Base-by-base conservation (phyloP, 306 rosid species). In the Carpinus fangiana region DNA sequence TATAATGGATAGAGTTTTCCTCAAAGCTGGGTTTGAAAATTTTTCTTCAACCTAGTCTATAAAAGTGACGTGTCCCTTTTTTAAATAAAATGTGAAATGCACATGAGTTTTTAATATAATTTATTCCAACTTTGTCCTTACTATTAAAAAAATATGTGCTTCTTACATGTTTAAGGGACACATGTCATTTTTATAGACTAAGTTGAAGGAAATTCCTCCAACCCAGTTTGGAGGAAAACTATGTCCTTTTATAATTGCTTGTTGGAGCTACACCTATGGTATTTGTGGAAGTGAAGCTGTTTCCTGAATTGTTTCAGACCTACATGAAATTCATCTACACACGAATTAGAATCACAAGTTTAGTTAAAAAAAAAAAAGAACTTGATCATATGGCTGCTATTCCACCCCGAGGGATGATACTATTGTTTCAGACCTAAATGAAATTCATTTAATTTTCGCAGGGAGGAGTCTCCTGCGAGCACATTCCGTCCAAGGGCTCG, bases 401-500 rank as follows among this genome's bases (percentile, higher is more conserved):
- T 75, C 55, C 60, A 34, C 77, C 62, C 62, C 62, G 4, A 11
- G 52, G 52, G 52, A 41, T 41, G 52, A 10, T 48, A 9, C 13
- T 11, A 16, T 48, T 48, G 14, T 48, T 48, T 48, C 52, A 48
- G 52, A 48, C 12, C 52, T 48, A 48, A 48, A 48, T 48, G 52
- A 48, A 48, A 48, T 10, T 48, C 52, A 48, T 48, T 48, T 56
- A 5, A 57, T 26, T 67, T 83, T 64, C 83, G 77, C 91, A 96
- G 99, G 99, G 98, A 91, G 84, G 98, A 93, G 81, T 90, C 84
- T 86, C 96, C 94, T 11, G 85, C 81, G 70, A 86, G 81, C 81
- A 91, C 99, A 80, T 96, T 93, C 78, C 99, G 98, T 73, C 97
- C 98, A 3, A 87, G 90, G 82, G 97, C 98, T 78, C 84, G 93